Percentiles rank a stretch among this genome's conserved stretches.
phyloP scores from a whole-genome alignment of 2,329 filamentous ascomycete species.

The Grosmannia penicillata region DNA sequence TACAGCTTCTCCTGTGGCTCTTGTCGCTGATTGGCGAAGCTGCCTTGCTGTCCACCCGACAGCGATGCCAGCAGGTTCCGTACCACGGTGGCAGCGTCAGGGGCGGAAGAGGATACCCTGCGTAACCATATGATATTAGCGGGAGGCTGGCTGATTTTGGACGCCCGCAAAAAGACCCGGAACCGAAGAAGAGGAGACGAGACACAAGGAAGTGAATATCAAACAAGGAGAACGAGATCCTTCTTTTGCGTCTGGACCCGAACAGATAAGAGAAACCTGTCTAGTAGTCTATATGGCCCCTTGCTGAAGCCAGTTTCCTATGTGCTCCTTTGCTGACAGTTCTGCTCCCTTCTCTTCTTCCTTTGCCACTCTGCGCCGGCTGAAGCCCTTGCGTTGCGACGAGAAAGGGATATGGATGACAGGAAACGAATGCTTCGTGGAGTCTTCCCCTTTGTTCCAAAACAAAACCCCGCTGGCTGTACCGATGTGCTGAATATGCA shows the following conservation, averaged over 20 bases:
- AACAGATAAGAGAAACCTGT: background rate
- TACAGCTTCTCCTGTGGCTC: conserved; percentile 48
- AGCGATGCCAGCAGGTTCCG: conserved; percentile 82
- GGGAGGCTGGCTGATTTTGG: too few species aligned
- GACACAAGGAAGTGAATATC: background rate
- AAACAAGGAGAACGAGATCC: background rate
- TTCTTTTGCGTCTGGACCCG: background rate
- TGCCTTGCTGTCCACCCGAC: conserved; percentile 34
- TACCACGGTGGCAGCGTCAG: conserved; percentile 64
- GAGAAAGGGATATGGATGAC: background rate
- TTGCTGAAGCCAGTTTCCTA: background rate
- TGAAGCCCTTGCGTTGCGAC: background rate
- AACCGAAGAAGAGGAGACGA: too few species aligned
- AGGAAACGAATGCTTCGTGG: background rate
- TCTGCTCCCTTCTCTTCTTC: background rate
- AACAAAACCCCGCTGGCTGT: background rate
- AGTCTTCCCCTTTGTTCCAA: background rate
- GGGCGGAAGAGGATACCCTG: conserved; percentile 44
- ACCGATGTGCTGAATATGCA: conserved; percentile 1
- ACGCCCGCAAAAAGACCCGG: too few species aligned
- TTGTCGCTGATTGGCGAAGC: conserved; percentile 20
- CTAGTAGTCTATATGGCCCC: background rate
- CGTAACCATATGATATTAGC: too few species aligned
- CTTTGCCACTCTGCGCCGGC: too few species aligned
- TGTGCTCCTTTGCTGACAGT: too few species aligned